phyloP scores from a whole-genome alignment of 2,329 filamentous ascomycete genomes.

The Diaporthe sp. region DNA sequence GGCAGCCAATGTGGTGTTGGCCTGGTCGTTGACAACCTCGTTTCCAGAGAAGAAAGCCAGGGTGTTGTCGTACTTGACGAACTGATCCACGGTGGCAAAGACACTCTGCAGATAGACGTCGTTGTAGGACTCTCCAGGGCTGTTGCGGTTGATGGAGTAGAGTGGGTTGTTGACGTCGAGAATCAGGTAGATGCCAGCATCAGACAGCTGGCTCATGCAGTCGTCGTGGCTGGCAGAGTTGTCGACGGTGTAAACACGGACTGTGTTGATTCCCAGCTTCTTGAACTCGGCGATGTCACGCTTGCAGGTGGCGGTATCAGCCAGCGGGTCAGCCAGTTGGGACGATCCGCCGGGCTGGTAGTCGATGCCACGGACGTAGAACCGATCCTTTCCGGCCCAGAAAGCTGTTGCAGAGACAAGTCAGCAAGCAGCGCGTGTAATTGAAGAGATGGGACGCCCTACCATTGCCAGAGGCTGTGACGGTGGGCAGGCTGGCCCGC shows the following conservation, averaged over 20 bases:
- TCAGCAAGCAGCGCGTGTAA: background rate
- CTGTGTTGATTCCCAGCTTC: conserved; percentile 88
- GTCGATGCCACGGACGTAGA: conserved; percentile 73
- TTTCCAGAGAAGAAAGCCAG: conserved; percentile 89
- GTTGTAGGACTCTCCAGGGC: conserved; percentile 87
- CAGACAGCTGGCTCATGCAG: conserved; percentile 86
- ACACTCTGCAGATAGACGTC: conserved; percentile 85
- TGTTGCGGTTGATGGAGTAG: conserved; percentile 87
- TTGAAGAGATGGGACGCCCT: conserved; percentile 41
- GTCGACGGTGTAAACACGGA: conserved; percentile 94
- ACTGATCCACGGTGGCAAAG: conserved; percentile 90
- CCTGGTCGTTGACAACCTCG: conserved; percentile 80
- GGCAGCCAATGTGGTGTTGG: conserved; percentile 74
- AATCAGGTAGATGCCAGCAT: conserved; percentile 92
- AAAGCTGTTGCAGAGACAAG: conserved; percentile 59
- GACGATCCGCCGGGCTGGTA: conserved; percentile 75
- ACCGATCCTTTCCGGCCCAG: conserved; percentile 66
- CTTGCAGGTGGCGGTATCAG: conserved; percentile 77
- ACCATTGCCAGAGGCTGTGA: conserved; percentile 72
- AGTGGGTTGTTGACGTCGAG: conserved; percentile 91
- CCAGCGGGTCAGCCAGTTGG: conserved; percentile 78
- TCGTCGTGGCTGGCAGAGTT: conserved; percentile 85
- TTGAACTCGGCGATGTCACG: conserved; percentile 88
- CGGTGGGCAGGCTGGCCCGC: conserved; percentile 63
- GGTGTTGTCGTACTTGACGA: conserved; percentile 87